Percentiles rank a stretch among this genome's conserved stretches.
Evolutionary conservation across 805 yeast species (phyloP).

Genomic region (Pachysolen tannophilus): DNA sequence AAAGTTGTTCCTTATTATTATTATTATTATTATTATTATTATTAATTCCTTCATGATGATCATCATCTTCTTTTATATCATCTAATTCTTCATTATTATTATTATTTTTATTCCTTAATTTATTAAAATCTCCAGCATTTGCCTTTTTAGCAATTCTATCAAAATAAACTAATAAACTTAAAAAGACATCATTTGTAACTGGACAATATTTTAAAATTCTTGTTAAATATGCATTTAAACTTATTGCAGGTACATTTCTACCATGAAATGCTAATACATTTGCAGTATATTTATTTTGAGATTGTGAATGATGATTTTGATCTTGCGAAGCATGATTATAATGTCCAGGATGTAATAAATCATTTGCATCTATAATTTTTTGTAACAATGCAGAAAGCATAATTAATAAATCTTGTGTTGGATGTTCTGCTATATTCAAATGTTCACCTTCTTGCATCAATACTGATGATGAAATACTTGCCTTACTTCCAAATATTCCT

Average conservation of each 20-base stretch:
- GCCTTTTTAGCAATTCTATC: conserved; percentile 89
- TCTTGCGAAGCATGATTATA: conserved; percentile 29
- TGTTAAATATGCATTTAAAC: conserved; percentile 79
- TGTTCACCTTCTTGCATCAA: conserved; percentile 34
- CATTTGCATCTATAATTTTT: conserved; percentile 87
- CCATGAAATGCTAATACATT: conserved; percentile 90
- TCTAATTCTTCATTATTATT: conserved; percentile 15
- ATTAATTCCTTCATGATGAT: conserved; percentile 38
- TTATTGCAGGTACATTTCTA: conserved; percentile 91
- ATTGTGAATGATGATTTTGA: conserved; percentile 14
- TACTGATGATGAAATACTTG: conserved; percentile 9
- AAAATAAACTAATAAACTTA: conserved; percentile 84
- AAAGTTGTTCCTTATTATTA: conserved; percentile 44
- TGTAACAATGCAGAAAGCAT: conserved; percentile 84
- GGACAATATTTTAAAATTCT: conserved; percentile 96
- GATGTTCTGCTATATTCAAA: conserved; percentile 72
- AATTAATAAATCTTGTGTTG: conserved; percentile 68
- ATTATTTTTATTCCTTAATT: conserved; percentile 6
- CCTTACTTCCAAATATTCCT: conserved; percentile 8
- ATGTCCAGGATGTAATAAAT: conserved; percentile 66
- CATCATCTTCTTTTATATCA: conserved; percentile 6
- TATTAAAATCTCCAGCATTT: conserved; percentile 34
- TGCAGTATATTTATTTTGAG: conserved; percentile 44
- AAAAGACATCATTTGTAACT: conserved; percentile 93
- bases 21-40: conserved; percentile 7